These are phyloP conservation scores for Trametes polyzona DNA, from an alignment of 1,284 basidiomycete genomes.

Conservation along the genomic window DNA sequence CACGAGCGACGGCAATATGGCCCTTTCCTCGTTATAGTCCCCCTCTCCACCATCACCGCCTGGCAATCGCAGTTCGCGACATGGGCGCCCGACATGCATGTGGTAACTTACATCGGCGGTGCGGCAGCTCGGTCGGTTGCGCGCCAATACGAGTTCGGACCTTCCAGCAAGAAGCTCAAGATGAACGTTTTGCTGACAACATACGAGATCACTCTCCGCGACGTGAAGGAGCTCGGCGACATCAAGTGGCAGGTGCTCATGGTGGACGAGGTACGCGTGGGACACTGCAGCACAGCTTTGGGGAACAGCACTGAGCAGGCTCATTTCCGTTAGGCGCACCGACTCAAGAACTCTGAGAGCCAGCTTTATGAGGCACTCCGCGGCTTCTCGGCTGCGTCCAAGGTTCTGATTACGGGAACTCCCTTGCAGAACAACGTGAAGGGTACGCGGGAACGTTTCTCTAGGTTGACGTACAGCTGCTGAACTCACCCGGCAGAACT, in stretches of 20 bases:
- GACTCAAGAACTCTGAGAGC: slow-evolving; percentile 97
- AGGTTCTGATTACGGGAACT: slow-evolving; percentile 97
- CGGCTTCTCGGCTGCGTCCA: slow-evolving; percentile 88
- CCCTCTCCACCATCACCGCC: slow-evolving; percentile 96
- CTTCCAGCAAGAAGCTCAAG: slow-evolving; percentile 85
- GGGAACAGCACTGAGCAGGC: slow-evolving; percentile 4
- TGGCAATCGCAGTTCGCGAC: slow-evolving; percentile 96
- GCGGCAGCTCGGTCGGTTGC: slow-evolving; percentile 90
- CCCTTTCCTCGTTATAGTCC: slow-evolving; percentile 97
- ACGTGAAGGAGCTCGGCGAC: slow-evolving; percentile 85
- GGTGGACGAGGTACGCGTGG: slow-evolving; percentile 82
- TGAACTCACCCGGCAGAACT: slow-evolving; percentile 62
- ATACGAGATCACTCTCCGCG: slow-evolving; percentile 95
- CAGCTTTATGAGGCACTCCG: slow-evolving; percentile 95
- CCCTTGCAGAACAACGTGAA: slow-evolving; percentile 99
- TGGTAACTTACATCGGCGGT: slow-evolving; percentile 96
- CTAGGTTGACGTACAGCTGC: slow-evolving; percentile 13
- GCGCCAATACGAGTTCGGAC: slow-evolving; percentile 90
- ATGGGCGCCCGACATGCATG: slow-evolving; percentile 98
- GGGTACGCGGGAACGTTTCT: slow-evolving; percentile 52
- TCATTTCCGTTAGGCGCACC: slow-evolving; percentile 73
- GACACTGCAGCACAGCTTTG: slow-evolving; percentile 8
- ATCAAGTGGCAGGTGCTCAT: slow-evolving; percentile 98
- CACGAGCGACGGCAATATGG: slow-evolving; percentile 94
- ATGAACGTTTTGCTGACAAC: slow-evolving; percentile 98